Evolutionary conservation across 2,329 filamentous ascomycete genomes (phyloP), one percentile per base, ranked within the genome.

Genomic region (Beauveria varroae): DNA sequence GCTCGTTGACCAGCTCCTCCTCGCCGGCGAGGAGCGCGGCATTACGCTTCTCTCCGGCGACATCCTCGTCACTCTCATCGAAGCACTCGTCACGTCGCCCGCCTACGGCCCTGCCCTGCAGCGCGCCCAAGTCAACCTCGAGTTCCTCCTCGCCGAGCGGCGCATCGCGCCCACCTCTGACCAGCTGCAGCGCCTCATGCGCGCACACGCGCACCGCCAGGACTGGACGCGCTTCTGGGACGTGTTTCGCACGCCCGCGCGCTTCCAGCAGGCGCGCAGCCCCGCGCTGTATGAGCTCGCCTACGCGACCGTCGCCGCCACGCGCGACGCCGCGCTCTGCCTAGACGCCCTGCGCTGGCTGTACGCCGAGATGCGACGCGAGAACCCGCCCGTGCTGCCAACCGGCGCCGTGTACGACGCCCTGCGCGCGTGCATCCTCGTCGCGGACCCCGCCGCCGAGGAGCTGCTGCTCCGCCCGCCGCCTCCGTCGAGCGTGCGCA

Each of bases 151-250:
- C n/a, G 63, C 71, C 0, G 72, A 77, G 53, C 70, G 70, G 4
- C 66, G 71, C 16, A 67, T 73, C 30, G 69, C 74, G 2, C 75
- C 76, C n/a, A 75, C 76, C 55, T 65, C 68, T 24, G 73, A 77
- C 28, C 70, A 75, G 53, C 69, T 77, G 10, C 68, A 74, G 49
- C 72, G 71, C 20, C 71, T 85, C 41, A 73, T 84, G 73, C 65
- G 70, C 3, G 73, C 76, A 1, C 81, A 84, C 64, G 76, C 81
- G 5, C 64, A 66, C 22, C 76, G 76, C 62, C 67, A 69, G 20
- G 74, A 85, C 65, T 87, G 84, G 78, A 70, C 78, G 18, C 74
- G 75, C 6, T 84, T 89, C 67, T 88, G 84, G 85, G 76, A 83
- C 22, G 68, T 79, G 10, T 90, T 87, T 78, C 79, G 79, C 60